These are phyloP conservation scores for Fistulifera solaris DNA, from an alignment of 108 stramenopile genomes.

Conservation along the genomic window DNA sequence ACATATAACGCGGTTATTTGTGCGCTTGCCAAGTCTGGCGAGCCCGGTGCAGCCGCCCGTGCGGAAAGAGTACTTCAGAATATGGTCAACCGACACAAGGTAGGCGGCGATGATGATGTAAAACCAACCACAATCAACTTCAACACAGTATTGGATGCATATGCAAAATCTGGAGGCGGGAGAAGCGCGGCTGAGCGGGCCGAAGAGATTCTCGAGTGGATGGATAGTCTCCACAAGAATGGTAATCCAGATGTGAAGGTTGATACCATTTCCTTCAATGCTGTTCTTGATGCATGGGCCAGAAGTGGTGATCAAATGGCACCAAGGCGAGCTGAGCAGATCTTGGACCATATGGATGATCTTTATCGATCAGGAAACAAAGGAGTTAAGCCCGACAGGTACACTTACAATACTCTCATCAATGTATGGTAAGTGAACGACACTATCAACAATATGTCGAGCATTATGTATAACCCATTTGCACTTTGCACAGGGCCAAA, in stretches of 20 bases:
- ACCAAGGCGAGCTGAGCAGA: conserved; percentile 73
- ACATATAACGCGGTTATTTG: conserved; percentile 79
- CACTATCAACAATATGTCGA: too few relatives aligned
- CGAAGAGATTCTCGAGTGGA: conserved; percentile 83
- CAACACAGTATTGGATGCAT: conserved; percentile 58
- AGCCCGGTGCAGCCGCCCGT: conserved; percentile 68
- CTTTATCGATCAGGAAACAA: conserved; percentile 68
- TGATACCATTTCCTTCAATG: conserved; percentile 76
- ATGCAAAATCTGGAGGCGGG: conserved; percentile 77
- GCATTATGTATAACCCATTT: too few relatives aligned
- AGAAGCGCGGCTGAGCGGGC: conserved; percentile 70
- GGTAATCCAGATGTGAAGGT: conserved; percentile 40
- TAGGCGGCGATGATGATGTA: conserved; percentile 54
- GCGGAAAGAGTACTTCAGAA: conserved; percentile 75
- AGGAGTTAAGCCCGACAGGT: conserved; percentile 74
- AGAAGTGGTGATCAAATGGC: conserved; percentile 68
- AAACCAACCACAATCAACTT: conserved; percentile 84
- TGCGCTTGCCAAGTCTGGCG: conserved; percentile 75
- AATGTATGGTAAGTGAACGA: conserved; percentile 33
- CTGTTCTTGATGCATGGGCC: conserved; percentile 80
- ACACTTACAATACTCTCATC: conserved; percentile 73
- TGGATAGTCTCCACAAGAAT: conserved; percentile 66
- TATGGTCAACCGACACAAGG: conserved; percentile 70
- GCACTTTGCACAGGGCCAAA: conserved; percentile 30
- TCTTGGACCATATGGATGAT: conserved; percentile 84